phyloP scores from a whole-genome alignment of 1,284 basidiomycete genomes.

The Caloboletus firmus region DNA sequence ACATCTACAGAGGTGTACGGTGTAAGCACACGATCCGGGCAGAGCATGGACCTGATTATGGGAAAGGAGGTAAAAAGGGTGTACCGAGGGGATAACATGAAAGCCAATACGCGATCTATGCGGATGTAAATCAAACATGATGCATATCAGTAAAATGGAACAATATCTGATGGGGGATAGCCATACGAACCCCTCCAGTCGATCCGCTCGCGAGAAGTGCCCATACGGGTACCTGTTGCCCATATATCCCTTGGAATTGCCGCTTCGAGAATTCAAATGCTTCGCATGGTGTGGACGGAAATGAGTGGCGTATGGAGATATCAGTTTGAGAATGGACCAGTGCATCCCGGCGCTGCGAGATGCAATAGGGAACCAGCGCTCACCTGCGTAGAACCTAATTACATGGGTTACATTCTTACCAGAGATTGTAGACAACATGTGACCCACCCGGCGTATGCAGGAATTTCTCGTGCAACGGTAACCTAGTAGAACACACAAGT shows the following conservation, averaged over 20 bases:
- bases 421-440: conserved; percentile 17
- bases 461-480: conserved; percentile 91
- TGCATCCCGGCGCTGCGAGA: not conserved
- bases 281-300: conserved; percentile 22
- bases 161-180: not conserved
- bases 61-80: not conserved
- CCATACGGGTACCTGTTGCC: conserved; percentile 81
- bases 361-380: not conserved
- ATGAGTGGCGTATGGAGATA: too few species aligned
- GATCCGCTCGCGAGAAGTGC: conserved; percentile 84
- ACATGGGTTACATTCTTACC: not conserved
- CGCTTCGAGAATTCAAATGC: conserved; percentile 91
- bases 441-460: conserved; percentile 87
- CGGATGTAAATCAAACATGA: not conserved
- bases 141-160: not conserved
- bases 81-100: conserved; percentile 85
- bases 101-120: conserved; percentile 88
- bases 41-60: not conserved
- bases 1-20: conserved; percentile 57
- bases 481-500: conserved; percentile 48
- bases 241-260: conserved; percentile 62
- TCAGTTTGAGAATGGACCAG: not conserved
- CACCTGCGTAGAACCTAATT: conserved; percentile 75
- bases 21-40: not conserved
- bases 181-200: conserved; percentile 75